phyloP scores from a whole-genome alignment of 805 yeast genomes.

The Yarrowia yakushimensis region DNA sequence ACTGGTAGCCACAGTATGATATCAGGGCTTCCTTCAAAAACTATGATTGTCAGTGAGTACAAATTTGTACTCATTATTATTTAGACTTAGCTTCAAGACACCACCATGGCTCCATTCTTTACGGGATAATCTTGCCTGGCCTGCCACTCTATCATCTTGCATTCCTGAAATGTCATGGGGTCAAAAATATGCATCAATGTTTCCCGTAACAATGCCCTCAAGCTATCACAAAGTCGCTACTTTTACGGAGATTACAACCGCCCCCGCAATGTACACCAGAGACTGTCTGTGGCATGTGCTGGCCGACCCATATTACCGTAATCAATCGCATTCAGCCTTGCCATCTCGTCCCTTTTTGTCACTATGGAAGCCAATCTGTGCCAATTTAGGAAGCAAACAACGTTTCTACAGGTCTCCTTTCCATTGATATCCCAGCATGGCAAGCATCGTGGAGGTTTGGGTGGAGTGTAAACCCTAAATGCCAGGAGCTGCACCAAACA shows the following conservation, averaged over 20 bases:
- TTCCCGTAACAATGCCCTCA: not conserved
- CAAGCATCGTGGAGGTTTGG: not conserved
- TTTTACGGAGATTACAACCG: too few relatives aligned
- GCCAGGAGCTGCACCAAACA: not conserved
- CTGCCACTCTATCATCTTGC: not conserved
- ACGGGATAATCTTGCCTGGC: too few relatives aligned
- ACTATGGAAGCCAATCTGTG: not conserved
- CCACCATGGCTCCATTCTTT: not conserved
- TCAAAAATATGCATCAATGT: not conserved
- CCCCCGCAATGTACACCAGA: not conserved
- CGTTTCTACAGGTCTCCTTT: not conserved
- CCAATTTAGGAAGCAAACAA: not conserved
- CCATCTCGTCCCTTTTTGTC: not conserved
- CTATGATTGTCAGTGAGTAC: not conserved
- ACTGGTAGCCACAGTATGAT: too few relatives aligned
- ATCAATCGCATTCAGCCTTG: not conserved
- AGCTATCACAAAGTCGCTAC: not conserved
- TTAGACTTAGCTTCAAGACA: slow-evolving; percentile 2
- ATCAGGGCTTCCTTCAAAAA: not conserved
- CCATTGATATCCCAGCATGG: not conserved
- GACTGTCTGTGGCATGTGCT: too few relatives aligned
- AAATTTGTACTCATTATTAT: not conserved
- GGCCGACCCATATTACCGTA: too few relatives aligned
- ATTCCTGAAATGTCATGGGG: not conserved
- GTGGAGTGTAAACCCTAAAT: not conserved